Evolutionary conservation across 2,329 filamentous ascomycete species (phyloP), one percentile per base, ranked within the genome.

Genomic region (Teratosphaeria zuluensis): DNA sequence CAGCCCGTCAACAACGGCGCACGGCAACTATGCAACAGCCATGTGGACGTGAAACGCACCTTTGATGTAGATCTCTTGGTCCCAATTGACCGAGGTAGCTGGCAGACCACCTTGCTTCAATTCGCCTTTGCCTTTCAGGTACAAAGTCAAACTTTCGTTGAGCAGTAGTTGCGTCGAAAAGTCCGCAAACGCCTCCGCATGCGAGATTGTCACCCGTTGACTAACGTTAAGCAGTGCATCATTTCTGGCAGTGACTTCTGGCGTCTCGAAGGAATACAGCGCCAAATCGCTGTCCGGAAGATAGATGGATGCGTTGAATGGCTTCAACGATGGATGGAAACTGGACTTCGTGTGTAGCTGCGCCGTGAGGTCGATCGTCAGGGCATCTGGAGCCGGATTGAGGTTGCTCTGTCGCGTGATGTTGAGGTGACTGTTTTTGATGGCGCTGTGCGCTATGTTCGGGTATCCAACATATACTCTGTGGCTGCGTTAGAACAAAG

Each of bases 401-500:
- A 74, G 76, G 61, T 84, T 79, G 46, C 76, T 65, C 67, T 84
- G 75, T n/a, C 73, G 70, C 1, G 73, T 78, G 61, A 84, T 74
- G 32, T 76, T 71, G 30, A 85, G 70, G 3, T 72, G 76, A 1
- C 82, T 79, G 33, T 76, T 70, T 64, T 82, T 77, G 64, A 85
- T 77, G 55, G 78, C 77, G 48, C 69, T 59, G 64, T 84, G 83
- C 35, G 82, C 82, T 59, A 81, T 82, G 33, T 79, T 77, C 19
- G 82, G 83, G 65, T 84, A 82, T 2, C 70, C 82, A 56, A 85
- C 82, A 65, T 79, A 85, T 53, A 84, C 75, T 46, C 80, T 82
- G 63, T 30, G 33, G 24, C 24, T 33, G 46, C 32, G 16, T 53
- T 35, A 53, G 52, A 11, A 31, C 5, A 31, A 53, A 7, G n/a